Evolutionary conservation across 495 filamentous ascomycete species (phyloP).

Genomic region (Parachaetomium inaequale): DNA sequence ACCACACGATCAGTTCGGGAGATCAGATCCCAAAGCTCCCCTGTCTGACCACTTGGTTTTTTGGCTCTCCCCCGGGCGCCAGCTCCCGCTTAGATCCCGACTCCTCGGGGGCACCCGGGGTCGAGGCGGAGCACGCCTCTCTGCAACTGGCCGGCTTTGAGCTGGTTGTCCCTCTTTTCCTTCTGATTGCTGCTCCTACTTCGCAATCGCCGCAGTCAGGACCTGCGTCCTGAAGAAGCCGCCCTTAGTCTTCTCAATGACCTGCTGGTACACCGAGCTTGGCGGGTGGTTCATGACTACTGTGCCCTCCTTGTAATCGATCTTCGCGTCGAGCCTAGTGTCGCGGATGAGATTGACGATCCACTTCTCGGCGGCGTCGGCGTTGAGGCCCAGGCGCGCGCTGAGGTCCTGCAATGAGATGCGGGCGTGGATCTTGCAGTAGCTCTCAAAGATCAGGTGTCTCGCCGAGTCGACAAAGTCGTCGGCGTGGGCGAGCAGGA

Average conservation of each 20-base stretch:
- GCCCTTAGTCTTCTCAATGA: conserved; percentile 94
- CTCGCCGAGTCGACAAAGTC: conserved; percentile 90
- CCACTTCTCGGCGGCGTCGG: conserved; percentile 99
- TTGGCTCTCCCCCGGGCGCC: no score
- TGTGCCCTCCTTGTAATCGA: conserved; percentile 97
- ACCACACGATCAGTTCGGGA: not conserved
- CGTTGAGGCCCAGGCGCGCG: conserved; percentile 77
- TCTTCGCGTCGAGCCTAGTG: conserved; percentile 95
- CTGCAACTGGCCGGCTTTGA: not conserved
- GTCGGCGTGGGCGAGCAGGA: conserved; percentile 80
- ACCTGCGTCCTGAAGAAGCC: conserved; percentile 87
- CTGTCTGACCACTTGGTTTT: no score
- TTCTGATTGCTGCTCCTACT: conserved; percentile 24
- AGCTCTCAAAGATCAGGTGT: conserved; percentile 94
- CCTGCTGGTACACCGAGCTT: conserved; percentile 96
- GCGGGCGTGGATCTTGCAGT: conserved; percentile 99
- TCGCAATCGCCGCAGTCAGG: conserved; percentile 56
- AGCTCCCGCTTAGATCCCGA: not conserved
- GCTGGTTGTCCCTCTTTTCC: not conserved
- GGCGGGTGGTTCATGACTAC: conserved; percentile 99
- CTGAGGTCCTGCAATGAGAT: conserved; percentile 98
- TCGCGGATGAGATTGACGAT: conserved; percentile 98
- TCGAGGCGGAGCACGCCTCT: not conserved
- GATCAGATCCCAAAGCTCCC: not conserved
- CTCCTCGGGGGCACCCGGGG: not conserved